phyloP scores from a whole-genome alignment of 169 alveolate genomes.

The Eimeria mitis region DNA sequence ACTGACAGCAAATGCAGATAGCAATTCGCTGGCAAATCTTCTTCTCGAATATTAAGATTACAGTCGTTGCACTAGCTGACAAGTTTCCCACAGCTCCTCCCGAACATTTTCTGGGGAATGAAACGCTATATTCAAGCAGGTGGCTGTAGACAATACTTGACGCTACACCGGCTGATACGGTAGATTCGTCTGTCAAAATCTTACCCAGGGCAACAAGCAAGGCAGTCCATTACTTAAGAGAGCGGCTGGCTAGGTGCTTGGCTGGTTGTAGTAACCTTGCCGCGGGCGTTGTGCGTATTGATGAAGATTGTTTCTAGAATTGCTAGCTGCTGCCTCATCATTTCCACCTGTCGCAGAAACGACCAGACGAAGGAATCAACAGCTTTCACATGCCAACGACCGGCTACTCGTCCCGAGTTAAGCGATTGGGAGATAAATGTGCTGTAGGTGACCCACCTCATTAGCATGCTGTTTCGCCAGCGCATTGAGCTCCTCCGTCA shows the following conservation, averaged over 20 bases:
- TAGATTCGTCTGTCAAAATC: too few relatives aligned
- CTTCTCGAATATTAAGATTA: too few relatives aligned
- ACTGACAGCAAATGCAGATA: too few relatives aligned
- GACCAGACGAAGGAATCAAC: not conserved
- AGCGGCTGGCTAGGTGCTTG: slow-evolving; percentile 29
- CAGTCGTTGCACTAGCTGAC: too few relatives aligned
- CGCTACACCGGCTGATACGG: too few relatives aligned
- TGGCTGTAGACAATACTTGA: too few relatives aligned
- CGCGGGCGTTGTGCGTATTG: slow-evolving; percentile 65
- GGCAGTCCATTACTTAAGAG: not conserved
- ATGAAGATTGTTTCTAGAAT: slow-evolving; percentile 55
- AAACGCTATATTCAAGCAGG: too few relatives aligned
- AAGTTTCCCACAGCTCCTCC: too few relatives aligned
- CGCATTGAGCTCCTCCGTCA: slow-evolving; percentile 60
- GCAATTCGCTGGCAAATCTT: too few relatives aligned
- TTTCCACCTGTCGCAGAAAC: slow-evolving; percentile 10
- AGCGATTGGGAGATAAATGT: too few relatives aligned
- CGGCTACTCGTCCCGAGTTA: too few relatives aligned
- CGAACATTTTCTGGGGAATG: too few relatives aligned
- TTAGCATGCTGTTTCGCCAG: slow-evolving; percentile 40
- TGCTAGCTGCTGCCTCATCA: slow-evolving; percentile 66
- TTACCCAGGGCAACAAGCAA: not conserved
- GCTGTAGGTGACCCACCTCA: slow-evolving; percentile 7
- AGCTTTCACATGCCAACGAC: not conserved
- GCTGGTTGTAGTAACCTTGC: slow-evolving; percentile 69